Evolutionary conservation across 1,284 basidiomycete genomes (phyloP), one percentile per base, ranked within the genome.

Genomic region (Ustilago bromivora): DNA sequence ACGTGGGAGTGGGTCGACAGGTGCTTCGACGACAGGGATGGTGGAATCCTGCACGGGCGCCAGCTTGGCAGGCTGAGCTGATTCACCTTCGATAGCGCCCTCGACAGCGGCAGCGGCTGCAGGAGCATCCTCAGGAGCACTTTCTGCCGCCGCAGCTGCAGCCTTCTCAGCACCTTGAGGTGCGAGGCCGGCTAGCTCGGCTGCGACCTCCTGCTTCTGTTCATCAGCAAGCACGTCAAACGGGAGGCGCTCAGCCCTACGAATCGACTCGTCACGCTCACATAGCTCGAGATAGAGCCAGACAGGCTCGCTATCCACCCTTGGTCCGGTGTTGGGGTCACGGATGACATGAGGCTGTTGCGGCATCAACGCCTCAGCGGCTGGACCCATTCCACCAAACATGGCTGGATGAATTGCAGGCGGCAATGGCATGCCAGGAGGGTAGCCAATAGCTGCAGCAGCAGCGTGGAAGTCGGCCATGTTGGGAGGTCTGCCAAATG

Each of bases 271-370:
- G 49, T 80, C 72, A 38, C 76, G 70, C 61, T 83, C 83, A 55
- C 82, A 82, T 17, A 77, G 74, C 61, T 85, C 83, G 17, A 86
- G 63, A 35, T 82, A 82, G 54, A 82, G 71, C 83, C 84, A 85
- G 2, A 86, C 84, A 0, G 80, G 80, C 63, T 85, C 84, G 47
- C 76, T 82, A 53, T 85, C 83, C 19, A 86, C 84, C 3, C 83
- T 66, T 2, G 83, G 84, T 9, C 84, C 84, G 0, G 81, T 75
- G 19, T 78, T 78, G 6, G 71, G 76, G 46, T 78, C 76, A 12
- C 76, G 57, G 3, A 73, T 54, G 23, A 77, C 70, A 43, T 72
- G 74, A 31, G 74, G 64, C 31, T 65, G 61, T 17, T 70, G 75
- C 17, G 28, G 62, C 31, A 65, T 59, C 13, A 65, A 15, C n/a